A percentile compares a stretch with the other conserved stretches of the same genome.
Conservation (phyloP, 805 yeast species). For the Candida ascalaphidarum region DNA sequence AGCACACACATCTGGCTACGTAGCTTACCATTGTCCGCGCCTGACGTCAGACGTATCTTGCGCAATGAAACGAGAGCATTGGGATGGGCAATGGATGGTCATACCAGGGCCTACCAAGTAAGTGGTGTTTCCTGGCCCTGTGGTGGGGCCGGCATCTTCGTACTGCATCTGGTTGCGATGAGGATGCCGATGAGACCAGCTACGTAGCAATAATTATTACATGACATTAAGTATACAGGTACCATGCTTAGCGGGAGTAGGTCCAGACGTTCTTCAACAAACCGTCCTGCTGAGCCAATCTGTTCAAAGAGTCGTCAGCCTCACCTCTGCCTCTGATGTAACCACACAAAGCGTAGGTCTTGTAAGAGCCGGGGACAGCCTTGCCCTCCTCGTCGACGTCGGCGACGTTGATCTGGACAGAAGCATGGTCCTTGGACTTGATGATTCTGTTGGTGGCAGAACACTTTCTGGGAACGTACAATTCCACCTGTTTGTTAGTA, state of each 20-base stretch:
- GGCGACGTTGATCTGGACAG: slow-evolving; percentile 98
- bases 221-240: slow-evolving; percentile 13
- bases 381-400: slow-evolving; percentile 96
- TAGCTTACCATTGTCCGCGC: too few relatives aligned
- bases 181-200: too few relatives aligned
- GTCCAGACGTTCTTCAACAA: slow-evolving; percentile 93
- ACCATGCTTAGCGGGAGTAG: slow-evolving; percentile 70
- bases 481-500: slow-evolving; percentile 75
- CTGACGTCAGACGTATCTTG: too few relatives aligned
- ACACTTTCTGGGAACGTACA: slow-evolving; percentile 99
- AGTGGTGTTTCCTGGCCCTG: too few relatives aligned
- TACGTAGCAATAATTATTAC: too few relatives aligned
- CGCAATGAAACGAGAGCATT: too few relatives aligned
- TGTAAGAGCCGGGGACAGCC: slow-evolving; percentile 82
- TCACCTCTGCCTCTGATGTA: slow-evolving; percentile 99
- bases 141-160: too few relatives aligned
- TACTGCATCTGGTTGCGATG: too few relatives aligned
- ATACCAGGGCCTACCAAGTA: too few relatives aligned
- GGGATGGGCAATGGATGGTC: too few relatives aligned
- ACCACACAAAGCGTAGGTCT: slow-evolving; percentile 95
- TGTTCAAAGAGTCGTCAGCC: slow-evolving; percentile 98
- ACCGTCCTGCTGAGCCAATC: slow-evolving; percentile 99
- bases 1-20: too few relatives aligned
- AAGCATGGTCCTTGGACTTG: slow-evolving; percentile 99
- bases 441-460: slow-evolving; percentile 99